Conservation (phyloP, 1,139 yeast species). For the Kodamaea ohmeri region DNA sequence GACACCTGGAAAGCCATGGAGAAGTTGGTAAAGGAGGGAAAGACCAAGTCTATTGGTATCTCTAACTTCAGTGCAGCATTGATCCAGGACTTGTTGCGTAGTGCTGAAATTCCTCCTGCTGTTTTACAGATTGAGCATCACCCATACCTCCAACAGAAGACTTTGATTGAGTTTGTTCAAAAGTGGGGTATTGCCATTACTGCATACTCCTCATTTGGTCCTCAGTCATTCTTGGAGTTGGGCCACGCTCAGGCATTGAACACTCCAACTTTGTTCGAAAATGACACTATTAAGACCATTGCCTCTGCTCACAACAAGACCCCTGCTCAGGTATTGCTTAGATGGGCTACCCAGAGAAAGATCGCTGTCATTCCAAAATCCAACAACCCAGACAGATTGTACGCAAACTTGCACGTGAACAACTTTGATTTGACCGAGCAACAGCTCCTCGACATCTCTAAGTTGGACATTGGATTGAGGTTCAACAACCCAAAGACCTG, state of each 20-base stretch:
- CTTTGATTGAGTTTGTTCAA: slow-evolving; percentile 62
- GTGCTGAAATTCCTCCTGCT: slow-evolving; percentile 71
- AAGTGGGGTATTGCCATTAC: slow-evolving; percentile 64
- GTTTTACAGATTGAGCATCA: slow-evolving; percentile 90
- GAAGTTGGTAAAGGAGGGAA: slow-evolving; percentile 53
- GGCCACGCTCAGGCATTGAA: slow-evolving; percentile 50
- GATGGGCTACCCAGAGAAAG: slow-evolving; percentile 80
- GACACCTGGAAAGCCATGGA: slow-evolving; percentile 85
- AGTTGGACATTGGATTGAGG: slow-evolving; percentile 66
- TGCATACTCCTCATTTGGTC: slow-evolving; percentile 86
- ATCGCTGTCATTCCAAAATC: slow-evolving; percentile 77
- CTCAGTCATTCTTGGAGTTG: slow-evolving; percentile 66
- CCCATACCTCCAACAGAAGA: slow-evolving; percentile 81
- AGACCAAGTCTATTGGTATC: slow-evolving; percentile 73
- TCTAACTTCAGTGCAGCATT: slow-evolving; percentile 77
- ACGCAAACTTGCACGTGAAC: slow-evolving; percentile 54
- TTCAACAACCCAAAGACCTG: slow-evolving; percentile 86
- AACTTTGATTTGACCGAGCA: slow-evolving; percentile 52
- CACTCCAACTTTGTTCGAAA: slow-evolving; percentile 55
- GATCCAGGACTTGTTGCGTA: slow-evolving; percentile 70
- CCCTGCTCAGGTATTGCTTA: slow-evolving; percentile 63
- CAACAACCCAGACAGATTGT: slow-evolving; percentile 57
- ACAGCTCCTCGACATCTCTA: slow-evolving; percentile 51
- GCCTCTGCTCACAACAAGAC: slow-evolving; percentile 53
- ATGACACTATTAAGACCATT: slow-evolving; percentile 49